Percentiles rank a stretch among this genome's conserved stretches.
phyloP scores from a whole-genome alignment of 257 asterid species.

The Phtheirospermum japonicum region DNA sequence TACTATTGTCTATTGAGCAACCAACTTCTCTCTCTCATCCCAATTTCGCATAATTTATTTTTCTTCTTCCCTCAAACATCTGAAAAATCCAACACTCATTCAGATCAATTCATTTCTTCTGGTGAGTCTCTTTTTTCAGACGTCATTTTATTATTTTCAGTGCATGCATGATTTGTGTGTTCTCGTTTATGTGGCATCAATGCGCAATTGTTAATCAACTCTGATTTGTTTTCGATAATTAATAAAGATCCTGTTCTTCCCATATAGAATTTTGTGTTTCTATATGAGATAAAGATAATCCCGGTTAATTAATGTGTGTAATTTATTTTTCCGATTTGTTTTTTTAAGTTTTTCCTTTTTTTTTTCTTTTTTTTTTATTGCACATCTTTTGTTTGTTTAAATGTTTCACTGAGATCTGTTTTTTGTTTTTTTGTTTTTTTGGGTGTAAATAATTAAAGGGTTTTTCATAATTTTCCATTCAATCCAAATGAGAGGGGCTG shows the following conservation, averaged over 20 bases:
- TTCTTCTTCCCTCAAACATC: not conserved
- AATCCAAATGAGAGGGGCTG: slow-evolving; percentile 33
- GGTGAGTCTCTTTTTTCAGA: slow-evolving; percentile 26
- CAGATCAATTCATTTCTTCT: slow-evolving; percentile 15
- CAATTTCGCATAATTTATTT: too few species aligned
- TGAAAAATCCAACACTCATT: slow-evolving; percentile 16
- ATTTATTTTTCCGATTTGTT: not conserved
- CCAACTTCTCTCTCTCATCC: slow-evolving; percentile 33
- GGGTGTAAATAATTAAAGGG: slow-evolving; percentile 9
- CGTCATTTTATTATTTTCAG: not conserved
- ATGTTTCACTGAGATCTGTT: not conserved
- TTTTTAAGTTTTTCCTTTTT: too few species aligned
- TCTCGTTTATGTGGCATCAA: slow-evolving; percentile 4
- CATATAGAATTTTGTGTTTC: not conserved
- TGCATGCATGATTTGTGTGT: slow-evolving; percentile 33
- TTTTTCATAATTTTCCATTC: not conserved
- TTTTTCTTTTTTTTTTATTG: not conserved
- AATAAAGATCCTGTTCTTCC: not conserved
- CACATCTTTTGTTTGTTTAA: not conserved
- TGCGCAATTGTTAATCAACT: not conserved
- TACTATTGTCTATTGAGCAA: too few species aligned
- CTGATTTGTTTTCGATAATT: slow-evolving; percentile 13
- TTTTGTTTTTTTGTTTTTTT: slow-evolving; percentile 3
- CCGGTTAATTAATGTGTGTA: not conserved
- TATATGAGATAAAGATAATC: not conserved